Percentiles rank a stretch among this genome's conserved stretches.
Conservation (phyloP, 768 basidiomycete species). For the Tulasnella sp. region DNA sequence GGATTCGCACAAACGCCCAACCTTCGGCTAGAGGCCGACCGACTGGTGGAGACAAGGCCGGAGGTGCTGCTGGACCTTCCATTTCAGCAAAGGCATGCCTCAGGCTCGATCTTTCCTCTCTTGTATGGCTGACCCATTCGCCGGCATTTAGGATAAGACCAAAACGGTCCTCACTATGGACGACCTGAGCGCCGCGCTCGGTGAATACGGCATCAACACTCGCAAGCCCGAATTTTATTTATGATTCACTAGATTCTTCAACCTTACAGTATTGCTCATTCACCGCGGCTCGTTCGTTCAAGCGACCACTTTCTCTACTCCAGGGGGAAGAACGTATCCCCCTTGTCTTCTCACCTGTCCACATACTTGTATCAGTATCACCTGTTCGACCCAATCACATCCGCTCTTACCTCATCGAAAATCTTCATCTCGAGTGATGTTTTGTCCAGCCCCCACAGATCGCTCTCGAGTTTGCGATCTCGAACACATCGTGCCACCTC, state of each 20-base stretch:
- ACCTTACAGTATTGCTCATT: conserved; percentile 8
- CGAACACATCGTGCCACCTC: conserved; percentile 76
- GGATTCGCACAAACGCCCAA: conserved; percentile 81
- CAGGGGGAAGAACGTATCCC: conserved; percentile 57
- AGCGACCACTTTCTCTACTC: conserved; percentile 52
- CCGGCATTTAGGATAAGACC: conserved; percentile 65
- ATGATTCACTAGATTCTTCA: conserved; percentile 14
- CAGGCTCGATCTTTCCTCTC: background rate
- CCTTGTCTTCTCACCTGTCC: conserved; percentile 62
- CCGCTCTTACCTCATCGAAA: conserved; percentile 69
- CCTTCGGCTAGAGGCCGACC: conserved; percentile 61
- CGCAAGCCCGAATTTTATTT: conserved; percentile 85
- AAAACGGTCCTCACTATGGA: conserved; percentile 96
- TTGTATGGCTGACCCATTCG: conserved; percentile 30
- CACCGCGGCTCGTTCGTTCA: conserved; percentile 11
- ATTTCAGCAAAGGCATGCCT: conserved; percentile 13
- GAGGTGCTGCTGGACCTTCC: conserved; percentile 39
- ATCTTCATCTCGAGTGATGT: conserved; percentile 76
- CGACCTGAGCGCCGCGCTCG: conserved; percentile 84
- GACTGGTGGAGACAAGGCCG: conserved; percentile 23
- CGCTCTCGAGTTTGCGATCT: conserved; percentile 69
- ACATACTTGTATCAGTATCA: background rate
- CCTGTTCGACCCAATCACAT: background rate
- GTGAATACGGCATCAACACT: conserved; percentile 93
- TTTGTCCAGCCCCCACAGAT: conserved; percentile 72